A percentile compares a stretch with the other conserved stretches of the same genome.
Evolutionary conservation across 768 basidiomycete species (phyloP).

Genomic region (Crepidotus variabilis): DNA sequence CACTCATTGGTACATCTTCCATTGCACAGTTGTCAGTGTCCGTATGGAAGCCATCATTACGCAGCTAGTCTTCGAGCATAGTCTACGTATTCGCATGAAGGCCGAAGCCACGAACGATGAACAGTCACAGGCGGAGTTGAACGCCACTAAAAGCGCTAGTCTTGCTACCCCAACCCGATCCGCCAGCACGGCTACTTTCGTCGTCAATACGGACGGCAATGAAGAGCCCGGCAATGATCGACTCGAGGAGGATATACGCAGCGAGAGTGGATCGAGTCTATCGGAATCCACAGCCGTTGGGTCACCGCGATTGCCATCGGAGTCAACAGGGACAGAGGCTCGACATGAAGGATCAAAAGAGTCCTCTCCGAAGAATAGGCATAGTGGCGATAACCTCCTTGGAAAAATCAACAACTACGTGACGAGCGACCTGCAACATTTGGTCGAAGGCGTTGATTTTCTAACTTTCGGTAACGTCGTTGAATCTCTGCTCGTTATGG

Average conservation of each 20-base stretch:
- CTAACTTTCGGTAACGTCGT: constrained; percentile 18
- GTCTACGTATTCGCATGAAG: constrained; percentile 59
- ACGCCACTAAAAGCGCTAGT: background rate
- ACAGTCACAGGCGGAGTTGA: background rate
- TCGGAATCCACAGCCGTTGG: too few relatives aligned
- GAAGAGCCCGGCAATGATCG: too few relatives aligned
- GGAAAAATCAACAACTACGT: constrained; percentile 79
- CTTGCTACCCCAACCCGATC: too few relatives aligned
- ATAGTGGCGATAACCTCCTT: constrained; percentile 44
- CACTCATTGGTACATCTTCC: constrained; percentile 53
- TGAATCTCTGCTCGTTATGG: background rate
- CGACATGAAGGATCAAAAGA: background rate
- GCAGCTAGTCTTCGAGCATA: constrained; percentile 39
- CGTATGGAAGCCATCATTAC: constrained; percentile 37
- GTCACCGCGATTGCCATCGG: too few relatives aligned
- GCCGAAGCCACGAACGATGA: constrained; percentile 26
- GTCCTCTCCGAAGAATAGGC: background rate
- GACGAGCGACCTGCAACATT: constrained; percentile 52
- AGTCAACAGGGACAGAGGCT: too few relatives aligned
- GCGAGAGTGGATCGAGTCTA: too few relatives aligned
- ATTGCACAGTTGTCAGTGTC: constrained; percentile 38
- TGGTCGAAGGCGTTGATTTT: constrained; percentile 34
- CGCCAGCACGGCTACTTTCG: too few relatives aligned
- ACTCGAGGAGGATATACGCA: too few relatives aligned
- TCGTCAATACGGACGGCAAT: too few relatives aligned